Base-by-base conservation (phyloP, 495 filamentous ascomycete species). In the Trichoderma erinaceum region DNA sequence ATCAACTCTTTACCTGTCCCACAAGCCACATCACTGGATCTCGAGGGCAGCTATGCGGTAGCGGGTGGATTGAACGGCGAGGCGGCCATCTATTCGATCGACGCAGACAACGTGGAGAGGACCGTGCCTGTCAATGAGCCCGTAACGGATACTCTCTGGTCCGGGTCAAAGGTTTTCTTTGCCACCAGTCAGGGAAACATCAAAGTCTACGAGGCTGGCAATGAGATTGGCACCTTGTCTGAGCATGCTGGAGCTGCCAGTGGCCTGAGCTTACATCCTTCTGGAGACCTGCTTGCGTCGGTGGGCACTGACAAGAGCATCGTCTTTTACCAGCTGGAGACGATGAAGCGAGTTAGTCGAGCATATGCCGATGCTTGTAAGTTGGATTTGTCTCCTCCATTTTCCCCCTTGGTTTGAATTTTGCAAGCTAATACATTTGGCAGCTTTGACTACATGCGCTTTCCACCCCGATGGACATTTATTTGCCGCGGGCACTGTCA, bases 401-500 rank as follows among this genome's bases (percentile, higher is more conserved):
- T 35, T 7, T 21, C 29, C 35, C 35, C 5, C 35, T 38, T 38
- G 2, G 0, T 38, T 44, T 38, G 6, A 12, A 46, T 29, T 32
- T 15, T 27, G 10, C 8, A 69, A 68, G 64, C 79, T 85, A 74
- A 86, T 38, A 6, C 73, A 23, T 25, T 48, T 11, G 70, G 16
- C 70, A 95, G 94, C 86, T 69, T 79, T 97, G 25, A 88, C 90
- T 10, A 84, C 89, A 61, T 90, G 88, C 68, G 84, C 88, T 52
- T 97, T 98, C 83, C 95, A 99, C 77, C 95, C 96, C 8, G 95
- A 99, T 77, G 95, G 95, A 41, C 90, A 97, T 72, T 84, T 99
- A n/a, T 85, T 98, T 71, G 93, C 90, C 18, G 88, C 90, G 41
- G 95, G 95, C 69, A 88, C 88, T 16, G 79, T 81, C 27, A 83